A percentile compares a stretch with the other conserved stretches of the same genome.
These are phyloP conservation scores for Phycomyces nitens DNA, from an alignment of 192 early-diverging fungal genomes.

Conservation along the genomic window DNA sequence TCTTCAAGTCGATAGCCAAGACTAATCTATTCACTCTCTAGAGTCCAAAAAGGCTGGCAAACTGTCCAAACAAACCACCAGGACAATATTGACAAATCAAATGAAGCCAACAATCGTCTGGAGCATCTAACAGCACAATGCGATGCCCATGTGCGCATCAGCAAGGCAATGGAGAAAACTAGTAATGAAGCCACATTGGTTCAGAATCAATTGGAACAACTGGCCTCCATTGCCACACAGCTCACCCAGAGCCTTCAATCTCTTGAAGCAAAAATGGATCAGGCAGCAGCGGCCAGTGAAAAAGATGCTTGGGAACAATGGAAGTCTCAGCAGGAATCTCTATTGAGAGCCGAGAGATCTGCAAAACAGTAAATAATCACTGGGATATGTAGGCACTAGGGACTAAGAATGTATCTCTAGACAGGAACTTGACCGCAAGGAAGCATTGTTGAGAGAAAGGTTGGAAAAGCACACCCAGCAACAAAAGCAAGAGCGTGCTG, in stretches of 20 bases:
- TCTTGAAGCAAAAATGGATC: too few species aligned
- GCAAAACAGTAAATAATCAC: too few species aligned
- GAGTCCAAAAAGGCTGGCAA: neutral
- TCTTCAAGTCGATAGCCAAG: too few species aligned
- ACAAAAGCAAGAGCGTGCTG: constrained; percentile 24
- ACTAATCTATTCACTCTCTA: neutral
- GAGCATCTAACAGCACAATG: neutral
- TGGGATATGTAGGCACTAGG: too few species aligned
- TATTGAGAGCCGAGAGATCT: too few species aligned
- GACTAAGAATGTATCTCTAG: neutral
- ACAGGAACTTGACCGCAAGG: neutral
- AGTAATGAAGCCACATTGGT: neutral
- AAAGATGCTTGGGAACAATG: too few species aligned
- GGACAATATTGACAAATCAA: neutral
- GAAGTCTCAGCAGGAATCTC: too few species aligned
- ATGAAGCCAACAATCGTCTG: neutral
- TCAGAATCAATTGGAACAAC: neutral
- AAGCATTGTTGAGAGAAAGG: neutral
- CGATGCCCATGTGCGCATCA: neutral
- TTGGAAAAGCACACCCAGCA: neutral
- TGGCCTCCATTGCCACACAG: neutral
- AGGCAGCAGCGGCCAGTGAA: too few species aligned
- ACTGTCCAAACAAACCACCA: neutral
- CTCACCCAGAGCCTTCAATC: neutral
- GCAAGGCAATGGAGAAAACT: neutral